Evolutionary conservation across 371 early-diverging fungal species (phyloP).

Genomic region (Funneliformis caledonium): DNA sequence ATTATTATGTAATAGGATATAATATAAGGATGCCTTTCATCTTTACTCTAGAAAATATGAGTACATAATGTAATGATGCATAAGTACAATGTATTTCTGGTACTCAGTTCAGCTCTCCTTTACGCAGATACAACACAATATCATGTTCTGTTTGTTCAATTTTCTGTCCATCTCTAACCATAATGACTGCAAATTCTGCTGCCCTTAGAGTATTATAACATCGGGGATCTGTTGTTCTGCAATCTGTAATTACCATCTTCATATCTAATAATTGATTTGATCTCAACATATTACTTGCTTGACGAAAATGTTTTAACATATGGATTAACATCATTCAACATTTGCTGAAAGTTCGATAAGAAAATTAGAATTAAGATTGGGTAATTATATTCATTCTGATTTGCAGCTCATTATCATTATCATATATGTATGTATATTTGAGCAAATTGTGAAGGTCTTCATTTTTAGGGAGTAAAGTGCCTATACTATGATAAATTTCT

Average conservation of each 20-base stretch:
- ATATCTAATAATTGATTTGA: not conserved
- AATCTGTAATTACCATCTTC: not conserved
- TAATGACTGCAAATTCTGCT: slow-evolving; percentile 18
- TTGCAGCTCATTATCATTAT: slow-evolving; percentile 18
- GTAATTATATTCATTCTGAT: slow-evolving; percentile 2
- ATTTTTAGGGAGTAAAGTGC: not conserved
- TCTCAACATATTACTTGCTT: not conserved
- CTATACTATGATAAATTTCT: slow-evolving; percentile 34
- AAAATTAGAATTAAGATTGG: not conserved
- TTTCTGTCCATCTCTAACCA: not conserved
- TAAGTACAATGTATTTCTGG: slow-evolving; percentile 18
- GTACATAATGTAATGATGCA: slow-evolving; percentile 41
- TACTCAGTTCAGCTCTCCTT: not conserved
- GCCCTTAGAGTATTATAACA: slow-evolving; percentile 11
- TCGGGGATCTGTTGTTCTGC: not conserved
- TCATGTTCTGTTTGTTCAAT: not conserved
- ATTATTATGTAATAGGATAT: not conserved
- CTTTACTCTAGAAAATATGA: slow-evolving; percentile 40
- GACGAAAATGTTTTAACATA: slow-evolving; percentile 25
- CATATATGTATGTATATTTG: slow-evolving; percentile 42
- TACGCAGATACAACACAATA: slow-evolving; percentile 20
- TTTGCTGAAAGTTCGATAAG: slow-evolving; percentile 6
- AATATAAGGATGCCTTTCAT: slow-evolving; percentile 10
- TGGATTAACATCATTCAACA: slow-evolving; percentile 35
- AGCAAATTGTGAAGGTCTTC: slow-evolving; percentile 16